Base-by-base conservation (phyloP, 1,284 basidiomycete genomes). In the Leccinum griseonigrum region DNA sequence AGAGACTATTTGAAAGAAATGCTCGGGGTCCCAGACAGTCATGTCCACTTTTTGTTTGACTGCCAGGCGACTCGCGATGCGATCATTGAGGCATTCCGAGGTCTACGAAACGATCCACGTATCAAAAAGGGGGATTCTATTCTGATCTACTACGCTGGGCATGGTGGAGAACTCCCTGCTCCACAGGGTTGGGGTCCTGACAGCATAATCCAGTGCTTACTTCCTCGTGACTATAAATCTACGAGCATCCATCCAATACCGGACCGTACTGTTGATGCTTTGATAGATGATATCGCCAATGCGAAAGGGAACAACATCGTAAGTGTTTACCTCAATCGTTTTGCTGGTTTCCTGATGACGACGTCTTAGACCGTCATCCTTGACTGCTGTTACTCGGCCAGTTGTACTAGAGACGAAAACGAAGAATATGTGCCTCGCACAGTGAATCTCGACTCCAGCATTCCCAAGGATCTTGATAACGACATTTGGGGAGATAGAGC, bases 121-220 rank as follows among this genome's bases (percentile, higher is more conserved):
- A 85, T 88, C 31, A 75, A 81, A 50, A 66, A 69, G 13, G 85
- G 81, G 13, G 85, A 88, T 63, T 81, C 85, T 16, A 83, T 88
- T 26, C 62, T 88, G 59, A 75, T 88, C 56, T 88, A 84, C 68
- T 89, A 85, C 65, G 83, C 86, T 43, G 86, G 85, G 9, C 85
- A 88, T 64, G 87, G 85, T 13, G 82, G 81, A 63, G 77, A 75
- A 48, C 69, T 84, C 36, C 69, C 73, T 7, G 78, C 83, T 31
- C 86, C 86, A 13, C 85, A 84, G 82, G 79, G 75, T 10, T 74
- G 73, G 57, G 69, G 66, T 22, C 66, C 70, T 14, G 54, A 69
- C 16, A 72, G 72, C 18, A 75, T 76, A 43, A 83, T 85, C 11
- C 79, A 87, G 61, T 79, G 85, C 54, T 67, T 88, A 18, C 82